Percentiles rank a stretch among this genome's conserved stretches.
phyloP scores from a whole-genome alignment of 148 eudicot species.

The Chenopodium album region DNA sequence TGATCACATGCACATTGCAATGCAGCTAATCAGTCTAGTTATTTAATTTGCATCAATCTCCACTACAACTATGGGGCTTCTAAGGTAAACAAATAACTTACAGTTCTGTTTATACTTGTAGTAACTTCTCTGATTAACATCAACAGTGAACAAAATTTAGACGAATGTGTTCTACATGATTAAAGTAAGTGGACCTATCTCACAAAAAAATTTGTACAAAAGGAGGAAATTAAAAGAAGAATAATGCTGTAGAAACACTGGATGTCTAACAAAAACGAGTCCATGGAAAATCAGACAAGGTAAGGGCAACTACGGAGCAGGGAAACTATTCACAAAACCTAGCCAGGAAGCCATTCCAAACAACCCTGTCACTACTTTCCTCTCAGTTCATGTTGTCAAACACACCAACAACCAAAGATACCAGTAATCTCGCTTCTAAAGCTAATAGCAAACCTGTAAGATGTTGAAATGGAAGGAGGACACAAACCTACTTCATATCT shows the following conservation, averaged over 20 bases:
- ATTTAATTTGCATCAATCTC: background rate
- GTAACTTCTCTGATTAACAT: background rate
- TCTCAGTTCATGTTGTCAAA: no score
- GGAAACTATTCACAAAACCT: background rate
- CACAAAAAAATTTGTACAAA: background rate
- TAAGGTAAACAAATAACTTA: background rate
- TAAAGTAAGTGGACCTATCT: no score
- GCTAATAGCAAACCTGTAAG: no score
- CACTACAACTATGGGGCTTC: background rate
- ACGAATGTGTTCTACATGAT: background rate
- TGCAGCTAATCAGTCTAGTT: background rate
- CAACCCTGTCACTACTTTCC: no score
- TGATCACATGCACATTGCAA: conserved; percentile 1
- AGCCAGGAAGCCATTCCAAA: no score
- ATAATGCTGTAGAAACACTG: background rate
- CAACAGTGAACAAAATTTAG: no score
- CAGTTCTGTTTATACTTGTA: background rate
- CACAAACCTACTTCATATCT: no score
- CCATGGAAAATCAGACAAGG: background rate
- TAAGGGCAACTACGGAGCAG: background rate
- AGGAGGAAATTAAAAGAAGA: background rate
- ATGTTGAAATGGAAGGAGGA: no score
- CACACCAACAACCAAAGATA: no score
- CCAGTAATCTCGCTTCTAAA: no score
- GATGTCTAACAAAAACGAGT: background rate